Evolutionary conservation across 805 yeast species (phyloP), one percentile per base, ranked within the genome.

Genomic region (Candida boidinii): DNA sequence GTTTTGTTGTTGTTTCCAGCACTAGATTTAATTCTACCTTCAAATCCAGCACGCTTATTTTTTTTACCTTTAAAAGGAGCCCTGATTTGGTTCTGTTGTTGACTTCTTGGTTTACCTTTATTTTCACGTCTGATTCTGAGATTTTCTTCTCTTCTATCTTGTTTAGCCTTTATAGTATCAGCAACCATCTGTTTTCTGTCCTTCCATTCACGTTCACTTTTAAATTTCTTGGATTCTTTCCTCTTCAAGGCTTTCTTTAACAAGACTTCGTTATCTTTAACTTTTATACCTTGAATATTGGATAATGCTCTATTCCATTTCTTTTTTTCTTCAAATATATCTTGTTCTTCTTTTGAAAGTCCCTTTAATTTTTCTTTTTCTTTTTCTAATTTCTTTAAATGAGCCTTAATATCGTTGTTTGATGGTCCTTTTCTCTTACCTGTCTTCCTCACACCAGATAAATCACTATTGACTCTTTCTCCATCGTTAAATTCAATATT

Each of bases 61-160:
- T 63, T 65, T 15, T 60, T 57, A 23, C 79, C 78, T 25, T 73
- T 73, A 54, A 76, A 79, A n/a, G n/a, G n/a, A 49, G 76, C 74
- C 53, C 73, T 73, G 43, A 68, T 62, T 62, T 76, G 76, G 56
- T 75, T 80, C 33, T 71, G 73, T 56, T 77, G 85, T 35, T 83
- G 70, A 53, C 81, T 82, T 44, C 82, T 70, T 56, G 79, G 79
- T 47, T 79, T 73, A 34, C 92, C 90, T 62, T 82, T 90, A 56
- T 82, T 81, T 24, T 82, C 96, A 49, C 72, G 79, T 60, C 96
- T 76, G 30, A 84, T 76, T 53, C 79, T 77, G 54, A 92, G 66
- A 53, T 92, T 92, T 46, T 86, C 95, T 49, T 88, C 95, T 57
- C 97, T 76, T 67, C 92, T 81, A 63, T 86, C 84, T 41, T 73